A percentile compares a stretch with the other conserved stretches of the same genome.
phyloP scores from a whole-genome alignment of 2,329 filamentous ascomycete species.

The Metarhizium guizhouense region DNA sequence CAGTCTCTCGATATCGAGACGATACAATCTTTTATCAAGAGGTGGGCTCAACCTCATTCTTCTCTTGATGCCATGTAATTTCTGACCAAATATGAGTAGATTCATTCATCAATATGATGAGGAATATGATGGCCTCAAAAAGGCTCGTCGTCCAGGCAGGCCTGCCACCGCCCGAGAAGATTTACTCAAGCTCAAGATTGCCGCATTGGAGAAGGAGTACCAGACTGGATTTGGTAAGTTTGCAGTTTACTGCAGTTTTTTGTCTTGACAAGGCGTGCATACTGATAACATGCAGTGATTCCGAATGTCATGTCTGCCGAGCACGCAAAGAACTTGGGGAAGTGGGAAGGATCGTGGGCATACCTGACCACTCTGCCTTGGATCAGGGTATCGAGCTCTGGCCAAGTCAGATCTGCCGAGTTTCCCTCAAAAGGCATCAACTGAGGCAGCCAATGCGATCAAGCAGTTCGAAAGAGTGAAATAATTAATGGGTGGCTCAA shows the following conservation, averaged over 20 bases:
- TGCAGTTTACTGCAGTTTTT: neutral
- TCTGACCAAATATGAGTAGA: slow-evolving; percentile 28
- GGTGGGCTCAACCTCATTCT: slow-evolving; percentile 33
- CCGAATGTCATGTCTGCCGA: slow-evolving; percentile 65
- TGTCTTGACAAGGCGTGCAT: neutral
- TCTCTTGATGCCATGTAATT: neutral
- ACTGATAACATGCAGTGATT: slow-evolving; percentile 38
- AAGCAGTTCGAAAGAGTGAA: neutral
- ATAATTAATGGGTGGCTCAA: neutral
- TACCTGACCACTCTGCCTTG: slow-evolving; percentile 69
- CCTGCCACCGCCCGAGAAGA: slow-evolving; percentile 72
- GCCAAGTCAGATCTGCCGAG: slow-evolving; percentile 55
- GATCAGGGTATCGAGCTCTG: slow-evolving; percentile 60
- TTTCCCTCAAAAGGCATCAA: slow-evolving; percentile 57
- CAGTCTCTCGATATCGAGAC: slow-evolving; percentile 43
- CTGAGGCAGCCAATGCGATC: slow-evolving; percentile 6
- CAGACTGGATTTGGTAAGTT: slow-evolving; percentile 69
- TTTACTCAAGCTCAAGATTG: slow-evolving; percentile 61
- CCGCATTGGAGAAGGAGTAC: slow-evolving; percentile 68
- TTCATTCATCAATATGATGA: slow-evolving; percentile 63
- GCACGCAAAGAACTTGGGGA: slow-evolving; percentile 55
- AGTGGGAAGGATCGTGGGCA: slow-evolving; percentile 80
- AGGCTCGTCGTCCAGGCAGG: slow-evolving; percentile 65
- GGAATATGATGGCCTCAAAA: slow-evolving; percentile 57
- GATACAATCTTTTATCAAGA: slow-evolving; percentile 52